phyloP scores from a whole-genome alignment of 2,329 filamentous ascomycete genomes.

The Fusarium pseudonygamai region DNA sequence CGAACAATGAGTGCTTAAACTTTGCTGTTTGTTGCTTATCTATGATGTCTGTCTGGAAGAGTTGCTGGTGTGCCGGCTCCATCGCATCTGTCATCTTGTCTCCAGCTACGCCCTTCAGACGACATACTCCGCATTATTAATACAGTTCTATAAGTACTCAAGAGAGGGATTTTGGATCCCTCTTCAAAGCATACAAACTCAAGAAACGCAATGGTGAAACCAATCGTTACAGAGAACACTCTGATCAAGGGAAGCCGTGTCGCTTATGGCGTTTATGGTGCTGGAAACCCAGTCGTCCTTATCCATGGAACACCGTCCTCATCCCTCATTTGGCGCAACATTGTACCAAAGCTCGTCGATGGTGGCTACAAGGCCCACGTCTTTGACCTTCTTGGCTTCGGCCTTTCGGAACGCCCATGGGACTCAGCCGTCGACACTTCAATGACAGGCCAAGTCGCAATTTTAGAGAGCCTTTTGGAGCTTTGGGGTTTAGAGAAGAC shows the following conservation, averaged over 20 bases:
- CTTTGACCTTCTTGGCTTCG: conserved; percentile 47
- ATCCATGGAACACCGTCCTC: conserved; percentile 49
- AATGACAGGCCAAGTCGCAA: conserved; percentile 46
- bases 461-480: conserved; percentile 41
- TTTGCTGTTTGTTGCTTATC: not conserved
- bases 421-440: conserved; percentile 44
- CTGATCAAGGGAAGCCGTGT: conserved; percentile 42
- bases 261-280: conserved; percentile 43
- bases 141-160: conserved; percentile 6
- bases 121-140: conserved; percentile 32
- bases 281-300: conserved; percentile 42
- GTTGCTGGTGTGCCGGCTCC: not conserved
- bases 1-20: rapidly evolving
- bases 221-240: conserved; percentile 41
- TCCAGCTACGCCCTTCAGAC: conserved; percentile 25
- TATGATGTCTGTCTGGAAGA: not conserved
- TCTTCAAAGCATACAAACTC: not conserved
- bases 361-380: conserved; percentile 41
- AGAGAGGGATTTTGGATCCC: rapidly evolving
- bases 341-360: conserved; percentile 37
- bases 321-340: conserved; percentile 48
- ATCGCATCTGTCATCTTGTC: not conserved
- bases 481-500: conserved; percentile 40
- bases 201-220: conserved; percentile 15
- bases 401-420: conserved; percentile 47